phyloP scores from a whole-genome alignment of 495 filamentous ascomycete genomes.

The Talaromyces proteolyticus region DNA sequence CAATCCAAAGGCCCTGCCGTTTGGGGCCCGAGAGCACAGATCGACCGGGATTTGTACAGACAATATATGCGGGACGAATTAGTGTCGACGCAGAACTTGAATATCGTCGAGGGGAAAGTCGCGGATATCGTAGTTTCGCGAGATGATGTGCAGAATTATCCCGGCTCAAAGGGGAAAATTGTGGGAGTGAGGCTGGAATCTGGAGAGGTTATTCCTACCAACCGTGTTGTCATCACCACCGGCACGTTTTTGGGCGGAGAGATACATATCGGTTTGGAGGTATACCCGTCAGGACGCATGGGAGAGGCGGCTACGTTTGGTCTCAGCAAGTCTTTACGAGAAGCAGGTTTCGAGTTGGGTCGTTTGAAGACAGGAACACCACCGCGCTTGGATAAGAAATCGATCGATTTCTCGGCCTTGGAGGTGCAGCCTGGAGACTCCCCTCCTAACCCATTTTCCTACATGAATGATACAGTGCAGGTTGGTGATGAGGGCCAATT shows the following conservation, averaged over 20 bases:
- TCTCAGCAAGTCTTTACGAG: constrained; percentile 81
- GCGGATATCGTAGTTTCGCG: constrained; percentile 77
- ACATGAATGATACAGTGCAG: constrained; percentile 69
- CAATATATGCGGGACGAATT: constrained; percentile 90
- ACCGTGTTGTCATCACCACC: constrained; percentile 87
- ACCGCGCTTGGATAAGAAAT: constrained; percentile 73
- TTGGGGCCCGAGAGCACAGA: constrained; percentile 95
- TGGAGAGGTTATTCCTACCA: constrained; percentile 76
- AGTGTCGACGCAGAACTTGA: constrained; percentile 64
- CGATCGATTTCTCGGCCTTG: constrained; percentile 72
- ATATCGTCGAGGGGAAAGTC: constrained; percentile 78
- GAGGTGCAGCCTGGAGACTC: constrained; percentile 75
- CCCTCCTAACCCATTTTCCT: constrained; percentile 87
- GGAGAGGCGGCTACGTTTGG: constrained; percentile 93
- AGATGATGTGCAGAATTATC: constrained; percentile 35
- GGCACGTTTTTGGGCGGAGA: constrained; percentile 95
- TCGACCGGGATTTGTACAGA: constrained; percentile 87
- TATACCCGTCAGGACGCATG: constrained; percentile 82
- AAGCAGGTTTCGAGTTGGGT: constrained; percentile 87
- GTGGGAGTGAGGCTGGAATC: constrained; percentile 83
- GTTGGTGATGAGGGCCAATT: constrained; percentile 70
- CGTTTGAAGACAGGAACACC: constrained; percentile 95
- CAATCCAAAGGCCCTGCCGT: constrained; percentile 87
- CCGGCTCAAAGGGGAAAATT: constrained; percentile 64
- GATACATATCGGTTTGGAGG: constrained; percentile 88